A percentile compares a stretch with the other conserved stretches of the same genome.
phyloP scores from a whole-genome alignment of 768 basidiomycete genomes.

The Podaxis carcinomalis region DNA sequence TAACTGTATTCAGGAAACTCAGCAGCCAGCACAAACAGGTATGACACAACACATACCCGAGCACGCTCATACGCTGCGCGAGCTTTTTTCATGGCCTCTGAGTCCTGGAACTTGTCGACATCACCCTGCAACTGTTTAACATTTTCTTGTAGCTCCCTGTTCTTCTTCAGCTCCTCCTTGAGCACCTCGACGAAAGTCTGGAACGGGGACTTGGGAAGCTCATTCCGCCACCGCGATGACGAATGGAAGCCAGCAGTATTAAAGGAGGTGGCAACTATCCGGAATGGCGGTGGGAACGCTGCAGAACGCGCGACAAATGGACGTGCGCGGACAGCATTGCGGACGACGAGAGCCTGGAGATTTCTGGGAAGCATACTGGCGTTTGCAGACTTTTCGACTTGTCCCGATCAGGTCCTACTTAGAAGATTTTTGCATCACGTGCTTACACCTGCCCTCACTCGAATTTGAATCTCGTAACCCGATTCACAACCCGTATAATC shows the following conservation, averaged over 20 bases:
- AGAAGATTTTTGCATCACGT: constrained; percentile 10
- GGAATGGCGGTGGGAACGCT: constrained; percentile 32
- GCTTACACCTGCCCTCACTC: not conserved
- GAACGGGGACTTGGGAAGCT: constrained; percentile 87
- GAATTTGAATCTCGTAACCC: not conserved
- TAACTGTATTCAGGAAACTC: constrained; percentile 45
- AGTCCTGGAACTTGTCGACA: constrained; percentile 95
- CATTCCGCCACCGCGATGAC: constrained; percentile 55
- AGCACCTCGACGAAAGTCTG: constrained; percentile 95
- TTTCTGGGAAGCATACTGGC: constrained; percentile 39
- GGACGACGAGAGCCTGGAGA: constrained; percentile 33
- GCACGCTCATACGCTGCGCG: constrained; percentile 92
- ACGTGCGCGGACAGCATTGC: constrained; percentile 28
- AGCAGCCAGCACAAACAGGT: not conserved
- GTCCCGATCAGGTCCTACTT: constrained; percentile 1
- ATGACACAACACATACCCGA: constrained; percentile 52
- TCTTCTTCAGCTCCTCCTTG: constrained; percentile 89
- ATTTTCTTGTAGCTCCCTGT: constrained; percentile 92
- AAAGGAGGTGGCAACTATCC: constrained; percentile 27
- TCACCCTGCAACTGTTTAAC: constrained; percentile 97
- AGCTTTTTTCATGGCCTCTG: constrained; percentile 91
- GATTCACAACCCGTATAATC: not conserved
- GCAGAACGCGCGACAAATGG: constrained; percentile 18
- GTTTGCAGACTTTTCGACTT: constrained; percentile 12
- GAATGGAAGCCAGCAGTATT: constrained; percentile 55